Percentiles rank a stretch among this genome's conserved stretches.
phyloP scores from a whole-genome alignment of 345 rosid genomes.

The Salix arbutifolia region DNA sequence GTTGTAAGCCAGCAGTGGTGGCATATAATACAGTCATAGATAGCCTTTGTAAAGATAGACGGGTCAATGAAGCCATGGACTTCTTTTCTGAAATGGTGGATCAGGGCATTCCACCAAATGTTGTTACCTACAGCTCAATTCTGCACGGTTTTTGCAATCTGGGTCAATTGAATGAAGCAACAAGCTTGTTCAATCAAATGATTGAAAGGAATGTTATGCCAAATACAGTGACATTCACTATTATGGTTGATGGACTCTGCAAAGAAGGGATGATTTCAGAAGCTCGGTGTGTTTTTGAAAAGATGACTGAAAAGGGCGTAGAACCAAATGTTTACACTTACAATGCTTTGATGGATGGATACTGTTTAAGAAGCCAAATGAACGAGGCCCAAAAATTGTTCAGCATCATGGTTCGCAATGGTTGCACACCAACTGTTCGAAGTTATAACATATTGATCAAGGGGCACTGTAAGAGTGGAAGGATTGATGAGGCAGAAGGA shows the following conservation, averaged over 20 bases:
- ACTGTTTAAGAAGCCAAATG: not conserved
- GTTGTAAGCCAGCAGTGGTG: not conserved
- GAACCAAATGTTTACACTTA: not conserved
- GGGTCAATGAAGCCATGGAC: not conserved
- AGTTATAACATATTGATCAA: not conserved
- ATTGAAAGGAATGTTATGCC: not conserved
- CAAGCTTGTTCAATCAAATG: not conserved
- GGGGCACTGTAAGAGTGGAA: not conserved
- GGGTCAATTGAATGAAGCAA: not conserved
- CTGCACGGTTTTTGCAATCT: not conserved
- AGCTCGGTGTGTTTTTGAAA: not conserved
- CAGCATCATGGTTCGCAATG: not conserved
- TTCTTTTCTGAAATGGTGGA: not conserved
- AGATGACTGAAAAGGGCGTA: not conserved
- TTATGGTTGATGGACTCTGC: constrained; percentile 7
- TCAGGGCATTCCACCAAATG: not conserved
- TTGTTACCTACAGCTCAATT: not conserved
- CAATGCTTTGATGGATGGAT: not conserved
- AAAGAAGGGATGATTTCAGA: not conserved
- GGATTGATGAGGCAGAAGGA: not conserved
- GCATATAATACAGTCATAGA: not conserved
- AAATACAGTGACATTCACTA: not conserved
- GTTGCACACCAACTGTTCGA: not conserved
- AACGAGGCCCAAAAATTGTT: not conserved
- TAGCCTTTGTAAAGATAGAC: not conserved